phyloP scores from a whole-genome alignment of 805 yeast genomes.

The Crinitomyces ghanaensis region DNA sequence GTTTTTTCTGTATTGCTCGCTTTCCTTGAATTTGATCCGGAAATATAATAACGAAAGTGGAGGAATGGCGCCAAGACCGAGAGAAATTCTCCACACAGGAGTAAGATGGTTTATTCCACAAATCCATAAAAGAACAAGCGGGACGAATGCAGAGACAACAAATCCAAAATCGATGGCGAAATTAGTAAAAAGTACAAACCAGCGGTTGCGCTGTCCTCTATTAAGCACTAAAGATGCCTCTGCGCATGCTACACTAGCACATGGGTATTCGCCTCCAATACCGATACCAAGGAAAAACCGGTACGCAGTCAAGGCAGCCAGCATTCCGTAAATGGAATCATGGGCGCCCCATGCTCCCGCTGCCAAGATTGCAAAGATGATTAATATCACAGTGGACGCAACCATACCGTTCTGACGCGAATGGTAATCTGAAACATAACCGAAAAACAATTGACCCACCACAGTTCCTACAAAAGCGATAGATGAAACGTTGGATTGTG shows the following conservation, averaged over 20 bases:
- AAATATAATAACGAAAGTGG: slow-evolving; percentile 68
- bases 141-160: slow-evolving; percentile 73
- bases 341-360: slow-evolving; percentile 82
- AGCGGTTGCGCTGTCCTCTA: slow-evolving; percentile 77
- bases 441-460: slow-evolving; percentile 73
- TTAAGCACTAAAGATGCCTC: slow-evolving; percentile 76
- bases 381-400: slow-evolving; percentile 60
- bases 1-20: slow-evolving; percentile 56
- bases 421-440: slow-evolving; percentile 65
- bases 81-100: slow-evolving; percentile 83
- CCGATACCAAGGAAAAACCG: slow-evolving; percentile 84
- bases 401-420: slow-evolving; percentile 81
- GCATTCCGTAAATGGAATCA: slow-evolving; percentile 60
- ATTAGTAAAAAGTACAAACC: slow-evolving; percentile 82
- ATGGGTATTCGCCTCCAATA: slow-evolving; percentile 92
- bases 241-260: slow-evolving; percentile 87
- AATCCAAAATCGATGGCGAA: slow-evolving; percentile 81
- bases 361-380: slow-evolving; percentile 64
- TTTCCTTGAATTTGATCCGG: slow-evolving; percentile 66
- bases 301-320: slow-evolving; percentile 72
- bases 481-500: slow-evolving; percentile 70
- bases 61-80: slow-evolving; percentile 84
- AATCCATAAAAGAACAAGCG: slow-evolving; percentile 77
- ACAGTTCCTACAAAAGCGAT: slow-evolving; percentile 91
- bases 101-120: slow-evolving; percentile 58